phyloP scores from a whole-genome alignment of 2,329 filamentous ascomycete species.

The Aaosphaeria pasadenensis region DNA sequence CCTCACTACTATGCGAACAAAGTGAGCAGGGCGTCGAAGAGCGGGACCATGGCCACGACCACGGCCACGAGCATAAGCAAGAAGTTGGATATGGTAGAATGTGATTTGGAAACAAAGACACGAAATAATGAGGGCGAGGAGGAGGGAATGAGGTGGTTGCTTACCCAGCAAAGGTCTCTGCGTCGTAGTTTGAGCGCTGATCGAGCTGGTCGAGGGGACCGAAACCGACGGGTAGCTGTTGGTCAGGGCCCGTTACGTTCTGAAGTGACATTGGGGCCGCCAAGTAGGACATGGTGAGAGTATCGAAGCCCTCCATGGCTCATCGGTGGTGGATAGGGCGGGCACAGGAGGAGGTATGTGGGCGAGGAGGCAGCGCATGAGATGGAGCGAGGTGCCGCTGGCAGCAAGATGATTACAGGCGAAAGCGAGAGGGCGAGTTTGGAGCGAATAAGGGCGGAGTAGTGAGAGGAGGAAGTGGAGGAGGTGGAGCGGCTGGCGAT shows the following conservation, averaged over 20 bases:
- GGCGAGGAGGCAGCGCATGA: conserved; percentile 23
- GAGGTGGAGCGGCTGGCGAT: conserved; percentile 3
- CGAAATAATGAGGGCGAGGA: conserved; percentile 11
- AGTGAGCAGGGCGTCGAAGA: conserved; percentile 23
- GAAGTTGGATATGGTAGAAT: no score
- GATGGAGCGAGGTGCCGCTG: conserved; percentile 16
- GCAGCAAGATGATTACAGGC: neutral
- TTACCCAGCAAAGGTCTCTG: conserved; percentile 60
- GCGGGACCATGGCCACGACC: no score
- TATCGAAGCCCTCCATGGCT: conserved; percentile 57
- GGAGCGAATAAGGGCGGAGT: neutral
- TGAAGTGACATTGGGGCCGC: conserved; percentile 56
- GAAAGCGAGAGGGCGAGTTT: conserved; percentile 1
- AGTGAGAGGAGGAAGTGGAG: neutral
- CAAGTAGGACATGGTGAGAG: conserved; percentile 61
- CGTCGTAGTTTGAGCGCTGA: conserved; percentile 59
- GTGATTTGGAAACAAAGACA: no score
- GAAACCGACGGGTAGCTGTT: conserved; percentile 39
- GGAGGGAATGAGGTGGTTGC: conserved; percentile 10
- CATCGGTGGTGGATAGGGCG: conserved; percentile 19
- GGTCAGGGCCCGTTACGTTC: conserved; percentile 45
- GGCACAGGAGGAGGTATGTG: conserved; percentile 11
- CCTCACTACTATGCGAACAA: conserved; percentile 46
- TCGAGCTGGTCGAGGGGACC: conserved; percentile 55
- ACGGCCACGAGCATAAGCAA: no score